These are phyloP conservation scores for Yamadazyma endophytica DNA, from an alignment of 805 yeast genomes.

Conservation along the genomic window DNA sequence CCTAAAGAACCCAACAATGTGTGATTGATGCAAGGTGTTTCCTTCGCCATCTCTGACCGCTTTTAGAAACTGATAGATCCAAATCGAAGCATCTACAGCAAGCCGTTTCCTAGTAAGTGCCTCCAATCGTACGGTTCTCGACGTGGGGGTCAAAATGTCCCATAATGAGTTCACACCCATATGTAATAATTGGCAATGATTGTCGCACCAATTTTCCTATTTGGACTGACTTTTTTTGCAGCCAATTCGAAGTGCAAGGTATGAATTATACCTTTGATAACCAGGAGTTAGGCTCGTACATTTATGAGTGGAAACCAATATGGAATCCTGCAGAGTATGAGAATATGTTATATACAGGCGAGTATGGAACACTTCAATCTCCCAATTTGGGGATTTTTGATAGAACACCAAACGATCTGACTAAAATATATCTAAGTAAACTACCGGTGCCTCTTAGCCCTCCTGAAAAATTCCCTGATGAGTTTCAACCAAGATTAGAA, in stretches of 20 bases:
- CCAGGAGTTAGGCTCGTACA: no score
- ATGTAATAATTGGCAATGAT: not conserved
- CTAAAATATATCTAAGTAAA: no score
- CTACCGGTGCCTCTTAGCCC: not conserved
- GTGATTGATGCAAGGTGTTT: constrained; percentile 69
- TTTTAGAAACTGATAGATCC: constrained; percentile 95
- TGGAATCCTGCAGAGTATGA: no score
- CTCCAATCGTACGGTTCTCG: constrained; percentile 86
- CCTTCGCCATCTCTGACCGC: constrained; percentile 91
- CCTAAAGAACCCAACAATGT: constrained; percentile 92
- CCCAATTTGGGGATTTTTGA: no score
- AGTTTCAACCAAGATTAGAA: constrained; percentile 60
- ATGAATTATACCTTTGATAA: no score
- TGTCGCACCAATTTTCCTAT: no score
- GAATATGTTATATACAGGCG: no score
- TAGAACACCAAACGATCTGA: no score
- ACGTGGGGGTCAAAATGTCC: constrained; percentile 86
- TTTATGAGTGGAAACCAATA: no score
- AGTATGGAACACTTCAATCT: no score
- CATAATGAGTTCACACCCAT: constrained; percentile 98
- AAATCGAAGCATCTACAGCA: constrained; percentile 97
- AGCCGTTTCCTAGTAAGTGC: constrained; percentile 70
- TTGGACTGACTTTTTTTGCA: not conserved
- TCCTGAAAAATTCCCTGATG: constrained; percentile 8
- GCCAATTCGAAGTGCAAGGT: no score